These are phyloP conservation scores for Tolypocladium nubicola DNA, from an alignment of 2,329 filamentous ascomycete genomes.

Conservation along the genomic window DNA sequence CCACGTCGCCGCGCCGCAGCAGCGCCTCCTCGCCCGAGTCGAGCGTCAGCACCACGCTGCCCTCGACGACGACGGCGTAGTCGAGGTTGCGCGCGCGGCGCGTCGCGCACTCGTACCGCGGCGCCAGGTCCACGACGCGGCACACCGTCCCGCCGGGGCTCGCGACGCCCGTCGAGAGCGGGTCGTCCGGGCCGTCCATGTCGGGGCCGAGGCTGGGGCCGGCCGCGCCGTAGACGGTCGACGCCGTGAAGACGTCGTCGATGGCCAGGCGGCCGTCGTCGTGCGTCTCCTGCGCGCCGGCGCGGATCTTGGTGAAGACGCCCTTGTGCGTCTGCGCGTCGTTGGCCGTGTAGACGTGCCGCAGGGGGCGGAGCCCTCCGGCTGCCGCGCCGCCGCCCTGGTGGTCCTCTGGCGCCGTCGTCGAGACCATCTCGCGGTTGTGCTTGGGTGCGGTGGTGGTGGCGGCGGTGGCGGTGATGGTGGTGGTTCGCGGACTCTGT, in stretches of 20 bases:
- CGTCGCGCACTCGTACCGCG: conserved; percentile 28
- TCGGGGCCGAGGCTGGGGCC: conserved; percentile 18
- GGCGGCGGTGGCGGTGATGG: not conserved
- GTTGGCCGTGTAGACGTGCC: conserved; percentile 4
- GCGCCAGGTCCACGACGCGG: conserved; percentile 36
- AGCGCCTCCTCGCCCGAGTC: conserved; percentile 37
- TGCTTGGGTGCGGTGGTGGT: not conserved
- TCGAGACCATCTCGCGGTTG: not conserved
- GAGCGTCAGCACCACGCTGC: conserved; percentile 38
- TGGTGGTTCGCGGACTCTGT: too few species aligned
- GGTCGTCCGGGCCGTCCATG: not conserved
- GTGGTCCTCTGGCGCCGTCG: not conserved
- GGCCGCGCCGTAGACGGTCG: conserved; percentile 18
- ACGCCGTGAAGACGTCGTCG: conserved; percentile 31
- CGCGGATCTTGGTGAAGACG: conserved; percentile 8
- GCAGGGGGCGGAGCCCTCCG: not conserved
- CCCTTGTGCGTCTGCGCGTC: conserved; percentile 3
- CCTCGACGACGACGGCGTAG: conserved; percentile 44
- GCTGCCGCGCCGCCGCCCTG: not conserved
- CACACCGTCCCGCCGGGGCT: conserved; percentile 29
- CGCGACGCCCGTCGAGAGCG: conserved; percentile 16
- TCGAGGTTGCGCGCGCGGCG: conserved; percentile 44
- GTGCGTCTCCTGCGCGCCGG: conserved; percentile 11
- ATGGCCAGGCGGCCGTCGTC: conserved; percentile 24
- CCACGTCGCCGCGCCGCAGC: conserved; percentile 41